A percentile compares a stretch with the other conserved stretches of the same genome.
Evolutionary conservation across 2,329 filamentous ascomycete species (phyloP).

Genomic region (Fusarium cyanostomum): DNA sequence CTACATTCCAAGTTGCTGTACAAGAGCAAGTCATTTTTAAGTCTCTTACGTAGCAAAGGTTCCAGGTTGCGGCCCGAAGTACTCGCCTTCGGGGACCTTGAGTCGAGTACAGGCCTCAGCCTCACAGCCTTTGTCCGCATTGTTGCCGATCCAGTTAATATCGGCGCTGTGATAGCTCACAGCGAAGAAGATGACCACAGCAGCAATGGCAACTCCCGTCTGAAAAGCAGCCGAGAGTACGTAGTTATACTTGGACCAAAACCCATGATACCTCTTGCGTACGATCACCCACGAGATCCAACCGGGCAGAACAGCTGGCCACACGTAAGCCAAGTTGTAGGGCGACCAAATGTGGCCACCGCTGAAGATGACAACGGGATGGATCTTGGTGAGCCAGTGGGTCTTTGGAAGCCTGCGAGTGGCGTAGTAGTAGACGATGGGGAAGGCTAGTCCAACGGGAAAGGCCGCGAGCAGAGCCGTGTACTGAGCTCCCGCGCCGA

Average conservation of each 20-base stretch:
- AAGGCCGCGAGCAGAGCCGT: slow-evolving; percentile 52
- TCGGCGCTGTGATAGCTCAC: slow-evolving; percentile 51
- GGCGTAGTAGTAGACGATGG: slow-evolving; percentile 50
- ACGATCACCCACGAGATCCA: slow-evolving; percentile 59
- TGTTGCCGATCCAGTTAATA: slow-evolving; percentile 59
- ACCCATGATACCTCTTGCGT: slow-evolving; percentile 53
- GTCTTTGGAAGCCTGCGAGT: slow-evolving; percentile 48
- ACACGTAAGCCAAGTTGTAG: slow-evolving; percentile 58
- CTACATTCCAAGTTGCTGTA: too few relatives aligned
- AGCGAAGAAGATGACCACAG: slow-evolving; percentile 61
- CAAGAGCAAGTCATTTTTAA: not conserved
- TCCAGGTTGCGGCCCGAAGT: slow-evolving; percentile 43
- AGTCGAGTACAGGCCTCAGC: slow-evolving; percentile 35
- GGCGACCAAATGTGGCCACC: slow-evolving; percentile 54
- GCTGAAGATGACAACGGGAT: slow-evolving; percentile 56
- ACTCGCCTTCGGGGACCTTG: slow-evolving; percentile 40
- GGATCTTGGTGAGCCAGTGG: slow-evolving; percentile 52
- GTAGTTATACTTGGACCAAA: slow-evolving; percentile 62
- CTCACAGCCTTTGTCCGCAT: slow-evolving; percentile 42
- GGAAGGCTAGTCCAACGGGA: slow-evolving; percentile 50
- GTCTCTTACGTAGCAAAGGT: slow-evolving; percentile 12
- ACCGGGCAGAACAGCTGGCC: slow-evolving; percentile 58
- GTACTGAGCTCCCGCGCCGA: slow-evolving; percentile 49
- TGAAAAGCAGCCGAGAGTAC: slow-evolving; percentile 58
- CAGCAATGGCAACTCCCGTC: slow-evolving; percentile 57